These are phyloP conservation scores for Vaccinium macrocarpon DNA, from an alignment of 148 eudicot genomes.

Conservation along the genomic window DNA sequence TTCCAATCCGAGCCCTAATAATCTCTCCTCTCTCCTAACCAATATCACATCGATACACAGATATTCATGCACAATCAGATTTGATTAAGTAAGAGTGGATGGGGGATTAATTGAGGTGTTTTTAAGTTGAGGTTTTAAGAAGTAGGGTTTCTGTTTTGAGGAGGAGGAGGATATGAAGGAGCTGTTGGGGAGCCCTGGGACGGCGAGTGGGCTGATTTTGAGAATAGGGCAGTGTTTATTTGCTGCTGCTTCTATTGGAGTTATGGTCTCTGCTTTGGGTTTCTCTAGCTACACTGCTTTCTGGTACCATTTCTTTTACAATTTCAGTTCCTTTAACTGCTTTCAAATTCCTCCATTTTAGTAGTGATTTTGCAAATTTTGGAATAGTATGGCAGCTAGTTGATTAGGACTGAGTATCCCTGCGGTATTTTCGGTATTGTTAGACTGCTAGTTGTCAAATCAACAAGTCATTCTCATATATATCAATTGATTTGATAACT, in stretches of 20 bases:
- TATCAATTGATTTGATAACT: no score
- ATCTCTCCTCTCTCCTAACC: not conserved
- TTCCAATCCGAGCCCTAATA: constrained; percentile 2
- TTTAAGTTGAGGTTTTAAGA: not conserved
- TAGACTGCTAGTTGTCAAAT: no score
- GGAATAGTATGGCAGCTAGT: no score
- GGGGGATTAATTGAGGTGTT: not conserved
- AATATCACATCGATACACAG: not conserved
- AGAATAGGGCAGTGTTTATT: constrained; percentile 53
- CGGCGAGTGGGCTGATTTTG: constrained; percentile 43
- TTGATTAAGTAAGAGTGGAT: not conserved
- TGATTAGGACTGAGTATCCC: no score
- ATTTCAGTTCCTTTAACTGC: not conserved
- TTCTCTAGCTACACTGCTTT: constrained; percentile 59
- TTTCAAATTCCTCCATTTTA: not conserved
- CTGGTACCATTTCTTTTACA: constrained; percentile 30
- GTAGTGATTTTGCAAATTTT: no score
- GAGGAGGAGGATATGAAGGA: constrained; percentile 33
- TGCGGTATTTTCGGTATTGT: no score
- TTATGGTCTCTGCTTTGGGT: constrained; percentile 49
- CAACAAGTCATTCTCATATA: no score
- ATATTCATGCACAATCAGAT: not conserved
- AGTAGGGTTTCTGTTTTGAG: constrained; percentile 13
- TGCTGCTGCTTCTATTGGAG: constrained; percentile 50
- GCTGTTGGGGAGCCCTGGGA: constrained; percentile 53